Evolutionary conservation across 164 flowering plant species (phyloP).

Genomic region (Nymphaea colorata): DNA sequence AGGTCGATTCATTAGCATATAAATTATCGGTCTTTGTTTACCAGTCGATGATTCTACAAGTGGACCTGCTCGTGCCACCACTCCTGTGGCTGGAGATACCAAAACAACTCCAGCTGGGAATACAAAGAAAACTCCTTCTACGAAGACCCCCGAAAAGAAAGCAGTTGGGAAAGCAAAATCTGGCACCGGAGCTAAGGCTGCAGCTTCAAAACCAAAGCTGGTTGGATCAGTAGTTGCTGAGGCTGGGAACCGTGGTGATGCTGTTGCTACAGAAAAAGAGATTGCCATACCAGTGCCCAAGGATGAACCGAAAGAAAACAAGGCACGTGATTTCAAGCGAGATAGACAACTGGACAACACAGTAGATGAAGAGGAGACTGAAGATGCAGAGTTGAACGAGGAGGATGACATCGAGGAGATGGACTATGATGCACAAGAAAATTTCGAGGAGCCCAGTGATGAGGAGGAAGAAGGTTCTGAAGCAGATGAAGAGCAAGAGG

Average conservation of each 20-base stretch:
- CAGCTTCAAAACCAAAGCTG: slow-evolving; percentile 1
- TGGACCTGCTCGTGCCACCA: slow-evolving; percentile 12
- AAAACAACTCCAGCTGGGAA: not conserved
- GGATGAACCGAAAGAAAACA: not conserved
- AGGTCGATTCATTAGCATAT: not conserved
- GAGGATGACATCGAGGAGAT: slow-evolving; percentile 21
- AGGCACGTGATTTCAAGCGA: slow-evolving; percentile 3
- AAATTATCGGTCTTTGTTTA: not conserved
- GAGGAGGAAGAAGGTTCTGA: slow-evolving; percentile 38
- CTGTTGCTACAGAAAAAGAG: not conserved
- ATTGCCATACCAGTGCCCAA: not conserved
- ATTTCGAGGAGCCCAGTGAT: slow-evolving; percentile 37
- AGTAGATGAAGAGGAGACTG: slow-evolving; percentile 13
- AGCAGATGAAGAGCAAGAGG: slow-evolving; percentile 23
- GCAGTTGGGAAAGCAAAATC: slow-evolving; percentile 14
- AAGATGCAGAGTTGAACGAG: slow-evolving; percentile 2
- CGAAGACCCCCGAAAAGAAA: slow-evolving; percentile 17
- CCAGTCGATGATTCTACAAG: slow-evolving; percentile 15
- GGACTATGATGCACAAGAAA: slow-evolving; percentile 28
- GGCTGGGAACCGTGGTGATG: not conserved
- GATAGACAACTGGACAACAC: slow-evolving; percentile 5
- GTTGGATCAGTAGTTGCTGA: not conserved
- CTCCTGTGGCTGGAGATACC: slow-evolving; percentile 1
- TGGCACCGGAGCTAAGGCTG: slow-evolving; percentile 5
- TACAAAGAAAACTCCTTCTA: no score